These are phyloP conservation scores for Tylopilus plumbeoviolaceoides DNA, from an alignment of 768 basidiomycete species.

Conservation along the genomic window DNA sequence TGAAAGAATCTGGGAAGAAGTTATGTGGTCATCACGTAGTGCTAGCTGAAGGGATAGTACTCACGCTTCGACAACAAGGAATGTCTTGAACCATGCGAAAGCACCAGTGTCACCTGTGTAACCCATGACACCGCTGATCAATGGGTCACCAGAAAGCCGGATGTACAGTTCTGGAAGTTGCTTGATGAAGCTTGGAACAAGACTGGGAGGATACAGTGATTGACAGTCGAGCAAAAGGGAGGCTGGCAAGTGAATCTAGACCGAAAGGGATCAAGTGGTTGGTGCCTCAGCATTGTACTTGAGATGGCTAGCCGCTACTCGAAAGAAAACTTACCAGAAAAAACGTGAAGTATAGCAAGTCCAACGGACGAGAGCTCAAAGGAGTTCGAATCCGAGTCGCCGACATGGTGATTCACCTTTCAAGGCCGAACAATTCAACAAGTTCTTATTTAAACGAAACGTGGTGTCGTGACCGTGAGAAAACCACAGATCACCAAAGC, in stretches of 20 bases:
- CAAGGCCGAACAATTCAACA: too few species aligned
- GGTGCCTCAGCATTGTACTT: background rate
- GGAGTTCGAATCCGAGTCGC: conserved; percentile 33
- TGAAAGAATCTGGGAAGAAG: conserved; percentile 50
- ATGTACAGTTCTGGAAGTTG: conserved; percentile 49
- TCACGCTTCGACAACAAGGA: conserved; percentile 59
- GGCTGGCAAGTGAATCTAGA: conserved; percentile 62
- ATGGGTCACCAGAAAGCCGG: conserved; percentile 58
- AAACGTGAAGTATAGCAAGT: conserved; percentile 67
- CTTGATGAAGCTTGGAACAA: conserved; percentile 47
- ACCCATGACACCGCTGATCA: conserved; percentile 53
- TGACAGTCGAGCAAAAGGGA: conserved; percentile 72
- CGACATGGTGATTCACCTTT: conserved; percentile 17
- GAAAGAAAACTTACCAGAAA: conserved; percentile 47
- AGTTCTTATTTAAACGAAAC: too few species aligned
- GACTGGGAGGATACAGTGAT: conserved; percentile 49
- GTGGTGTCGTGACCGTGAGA: too few species aligned
- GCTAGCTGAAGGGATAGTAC: conserved; percentile 14
- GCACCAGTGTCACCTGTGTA: conserved; percentile 21
- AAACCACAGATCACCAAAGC: too few species aligned
- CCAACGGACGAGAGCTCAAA: conserved; percentile 54
- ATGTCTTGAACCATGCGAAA: conserved; percentile 62
- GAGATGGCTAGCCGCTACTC: too few species aligned
- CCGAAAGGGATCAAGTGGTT: background rate
- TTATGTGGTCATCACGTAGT: too few species aligned